These are phyloP conservation scores for Phaeosphaeria sp. DNA, from an alignment of 2,329 filamentous ascomycete species.

Conservation along the genomic window DNA sequence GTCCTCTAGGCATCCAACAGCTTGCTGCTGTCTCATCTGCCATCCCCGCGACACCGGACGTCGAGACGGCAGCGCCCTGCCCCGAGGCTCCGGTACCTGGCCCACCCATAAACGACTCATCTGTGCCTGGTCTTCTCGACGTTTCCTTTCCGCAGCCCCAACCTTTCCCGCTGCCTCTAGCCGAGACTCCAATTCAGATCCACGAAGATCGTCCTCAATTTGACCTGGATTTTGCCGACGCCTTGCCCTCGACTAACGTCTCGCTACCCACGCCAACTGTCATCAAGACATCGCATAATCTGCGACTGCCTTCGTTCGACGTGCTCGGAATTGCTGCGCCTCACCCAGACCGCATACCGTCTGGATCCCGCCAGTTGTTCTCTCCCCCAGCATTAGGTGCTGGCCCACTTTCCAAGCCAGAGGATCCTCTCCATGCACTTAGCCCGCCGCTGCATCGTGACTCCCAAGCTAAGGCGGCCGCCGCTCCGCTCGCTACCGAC, in stretches of 20 bases:
- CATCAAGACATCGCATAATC: slow-evolving; percentile 42
- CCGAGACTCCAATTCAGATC: slow-evolving; percentile 29
- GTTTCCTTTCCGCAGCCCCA: slow-evolving; percentile 26
- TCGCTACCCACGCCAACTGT: slow-evolving; percentile 42
- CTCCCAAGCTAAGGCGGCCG: slow-evolving; percentile 24
- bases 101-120: slow-evolving; percentile 15
- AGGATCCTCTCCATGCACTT: slow-evolving; percentile 49
- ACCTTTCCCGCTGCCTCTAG: slow-evolving; percentile 38
- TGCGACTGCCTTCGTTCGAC: slow-evolving; percentile 63
- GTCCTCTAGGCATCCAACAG: slow-evolving; percentile 9
- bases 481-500: slow-evolving; percentile 19
- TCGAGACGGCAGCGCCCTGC: slow-evolving; percentile 21
- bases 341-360: slow-evolving; percentile 50
- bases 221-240: slow-evolving; percentile 34
- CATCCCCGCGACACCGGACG: slow-evolving; percentile 30
- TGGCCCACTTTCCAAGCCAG: slow-evolving; percentile 48
- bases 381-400: slow-evolving; percentile 37
- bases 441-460: slow-evolving; percentile 38
- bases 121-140: slow-evolving; percentile 33
- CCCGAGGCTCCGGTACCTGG: slow-evolving; percentile 14
- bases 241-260: slow-evolving; percentile 35
- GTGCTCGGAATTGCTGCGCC: slow-evolving; percentile 58
- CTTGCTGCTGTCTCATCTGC: slow-evolving; percentile 19
- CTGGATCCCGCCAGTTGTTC: slow-evolving; percentile 34
- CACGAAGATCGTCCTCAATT: slow-evolving; percentile 33